These are phyloP conservation scores for Plantago coronopus DNA, from an alignment of 305 asterid genomes.

Conservation along the genomic window DNA sequence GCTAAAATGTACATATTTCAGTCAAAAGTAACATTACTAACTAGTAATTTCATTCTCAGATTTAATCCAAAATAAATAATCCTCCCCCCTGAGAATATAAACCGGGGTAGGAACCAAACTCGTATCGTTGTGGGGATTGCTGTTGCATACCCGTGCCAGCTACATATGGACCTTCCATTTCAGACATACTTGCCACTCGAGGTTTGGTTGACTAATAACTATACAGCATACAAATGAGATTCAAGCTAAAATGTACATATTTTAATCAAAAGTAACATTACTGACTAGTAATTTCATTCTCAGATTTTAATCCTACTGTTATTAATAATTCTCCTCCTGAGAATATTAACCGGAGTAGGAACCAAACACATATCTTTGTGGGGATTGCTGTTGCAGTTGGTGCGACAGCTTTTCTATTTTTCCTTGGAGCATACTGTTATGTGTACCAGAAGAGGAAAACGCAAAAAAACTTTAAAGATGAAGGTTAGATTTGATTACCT, in stretches of 20 bases:
- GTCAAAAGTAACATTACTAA: background rate
- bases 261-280: too few species aligned
- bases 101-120: too few species aligned
- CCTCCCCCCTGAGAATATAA: too few species aligned
- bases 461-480: slow-evolving; percentile 38
- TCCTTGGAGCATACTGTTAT: slow-evolving; percentile 27
- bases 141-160: slow-evolving; percentile 68
- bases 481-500: slow-evolving; percentile 33
- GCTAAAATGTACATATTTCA: background rate
- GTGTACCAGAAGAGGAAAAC: slow-evolving; percentile 38
- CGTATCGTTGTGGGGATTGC: too few species aligned
- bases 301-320: slow-evolving; percentile 51
- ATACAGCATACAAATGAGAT: too few species aligned
- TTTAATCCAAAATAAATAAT: too few species aligned
- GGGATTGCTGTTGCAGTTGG: slow-evolving; percentile 53
- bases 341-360: slow-evolving; percentile 40
- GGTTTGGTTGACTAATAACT: slow-evolving; percentile 20
- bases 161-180: slow-evolving; percentile 60
- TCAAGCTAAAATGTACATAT: too few species aligned
- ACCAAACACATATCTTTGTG: slow-evolving; percentile 49
- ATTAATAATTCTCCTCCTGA: background rate
- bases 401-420: slow-evolving; percentile 23
- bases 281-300: background rate
- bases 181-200: slow-evolving; percentile 63
- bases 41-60: slow-evolving; percentile 13